Conservation (phyloP, 2,329 filamentous ascomycete genomes). For the Paraphaeosphaeria minitans region DNA sequence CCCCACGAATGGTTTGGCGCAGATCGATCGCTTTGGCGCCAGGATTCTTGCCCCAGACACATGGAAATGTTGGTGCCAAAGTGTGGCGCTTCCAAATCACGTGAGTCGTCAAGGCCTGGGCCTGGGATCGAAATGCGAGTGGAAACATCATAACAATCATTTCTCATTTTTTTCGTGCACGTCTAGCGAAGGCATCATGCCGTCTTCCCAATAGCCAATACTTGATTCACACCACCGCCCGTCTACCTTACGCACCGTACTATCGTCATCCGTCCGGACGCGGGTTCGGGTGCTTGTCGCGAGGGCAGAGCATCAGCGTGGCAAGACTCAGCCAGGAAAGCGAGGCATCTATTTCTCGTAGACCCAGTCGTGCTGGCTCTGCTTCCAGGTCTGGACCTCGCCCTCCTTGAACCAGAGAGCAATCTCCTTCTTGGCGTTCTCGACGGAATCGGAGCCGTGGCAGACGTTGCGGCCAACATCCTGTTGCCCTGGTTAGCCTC, state of each 20-base stretch:
- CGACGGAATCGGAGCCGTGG: conserved; percentile 98
- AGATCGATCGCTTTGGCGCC: background rate
- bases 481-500: conserved; percentile 32
- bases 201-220: background rate
- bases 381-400: conserved; percentile 86
- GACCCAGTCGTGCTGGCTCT: conserved; percentile 86
- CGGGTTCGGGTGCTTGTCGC: background rate
- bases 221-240: background rate
- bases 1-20: background rate
- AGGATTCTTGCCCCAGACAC: background rate
- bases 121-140: background rate
- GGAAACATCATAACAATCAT: background rate
- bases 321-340: background rate
- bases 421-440: conserved; percentile 99
- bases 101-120: no score
- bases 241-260: background rate
- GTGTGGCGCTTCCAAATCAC: no score
- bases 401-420: conserved; percentile 94
- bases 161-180: conserved; percentile 5
- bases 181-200: background rate
- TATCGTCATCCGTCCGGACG: background rate
- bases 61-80: no score
- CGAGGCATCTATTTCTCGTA: conserved; percentile 75
- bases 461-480: conserved; percentile 97
- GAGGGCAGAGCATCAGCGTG: background rate